phyloP scores from a whole-genome alignment of 345 rosid genomes.

The Aurinia saxatilis region DNA sequence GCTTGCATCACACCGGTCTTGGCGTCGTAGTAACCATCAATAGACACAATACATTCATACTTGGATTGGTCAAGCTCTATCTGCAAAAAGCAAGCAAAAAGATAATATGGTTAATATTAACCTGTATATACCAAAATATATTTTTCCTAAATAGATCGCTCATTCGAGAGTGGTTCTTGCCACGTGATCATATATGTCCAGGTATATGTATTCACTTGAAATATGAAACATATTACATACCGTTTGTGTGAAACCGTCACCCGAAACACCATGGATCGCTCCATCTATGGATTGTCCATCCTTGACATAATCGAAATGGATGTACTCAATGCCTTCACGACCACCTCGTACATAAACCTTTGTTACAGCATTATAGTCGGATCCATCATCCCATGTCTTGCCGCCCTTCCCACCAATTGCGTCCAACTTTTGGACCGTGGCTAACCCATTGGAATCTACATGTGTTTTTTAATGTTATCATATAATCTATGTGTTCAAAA shows the following conservation, averaged over 20 bases:
- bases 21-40: conserved; percentile 11
- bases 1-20: conserved; percentile 22
- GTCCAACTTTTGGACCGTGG: not conserved
- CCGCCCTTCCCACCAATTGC: conserved; percentile 10
- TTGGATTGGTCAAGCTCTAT: conserved; percentile 10
- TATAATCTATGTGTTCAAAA: too few relatives aligned
- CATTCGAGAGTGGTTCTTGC: too few relatives aligned
- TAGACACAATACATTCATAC: conserved; percentile 2
- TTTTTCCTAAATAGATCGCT: too few relatives aligned
- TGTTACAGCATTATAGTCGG: not conserved
- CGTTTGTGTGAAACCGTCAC: not conserved
- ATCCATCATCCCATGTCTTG: conserved; percentile 13
- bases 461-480: too few relatives aligned
- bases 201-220: too few relatives aligned
- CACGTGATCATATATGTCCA: too few relatives aligned
- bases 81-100: not conserved
- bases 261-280: not conserved
- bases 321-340: not conserved
- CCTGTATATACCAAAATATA: too few relatives aligned
- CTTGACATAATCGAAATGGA: conserved; percentile 5
- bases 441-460: conserved; percentile 3
- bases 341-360: conserved; percentile 15
- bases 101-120: not conserved
- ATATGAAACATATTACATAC: not conserved
- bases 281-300: not conserved